Conservation (phyloP, 495 filamentous ascomycete genomes). For the Diplogelasinospora grovesii region DNA sequence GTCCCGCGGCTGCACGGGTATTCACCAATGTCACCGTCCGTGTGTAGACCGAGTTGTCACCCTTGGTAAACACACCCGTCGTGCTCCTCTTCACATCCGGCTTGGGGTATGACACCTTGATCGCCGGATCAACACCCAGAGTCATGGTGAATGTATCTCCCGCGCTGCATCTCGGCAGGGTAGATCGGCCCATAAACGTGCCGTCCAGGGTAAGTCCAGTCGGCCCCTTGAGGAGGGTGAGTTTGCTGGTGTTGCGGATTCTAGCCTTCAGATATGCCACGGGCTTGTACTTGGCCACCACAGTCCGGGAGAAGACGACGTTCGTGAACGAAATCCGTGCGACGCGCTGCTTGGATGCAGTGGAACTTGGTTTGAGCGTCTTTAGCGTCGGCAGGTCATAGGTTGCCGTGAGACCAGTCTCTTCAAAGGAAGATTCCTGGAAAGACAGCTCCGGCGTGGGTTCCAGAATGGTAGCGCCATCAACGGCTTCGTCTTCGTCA, state of each 20-base stretch:
- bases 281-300: conserved; percentile 60
- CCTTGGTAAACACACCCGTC: conserved; percentile 48
- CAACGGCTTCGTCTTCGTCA: conserved; percentile 8
- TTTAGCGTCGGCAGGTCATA: conserved; percentile 54
- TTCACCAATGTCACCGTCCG: conserved; percentile 54
- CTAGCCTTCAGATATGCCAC: conserved; percentile 61
- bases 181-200: conserved; percentile 57
- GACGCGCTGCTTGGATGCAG: conserved; percentile 42
- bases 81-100: conserved; percentile 50
- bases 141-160: conserved; percentile 55
- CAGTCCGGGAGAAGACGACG: conserved; percentile 45
- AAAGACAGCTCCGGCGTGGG: conserved; percentile 28
- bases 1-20: conserved; percentile 39
- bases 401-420: conserved; percentile 54
- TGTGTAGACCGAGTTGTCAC: conserved; percentile 51
- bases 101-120: conserved; percentile 55
- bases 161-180: conserved; percentile 50
- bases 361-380: conserved; percentile 35
- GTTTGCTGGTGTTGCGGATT: conserved; percentile 50
- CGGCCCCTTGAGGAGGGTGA: conserved; percentile 54
- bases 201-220: conserved; percentile 63
- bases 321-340: conserved; percentile 34
- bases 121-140: conserved; percentile 59
- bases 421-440: conserved; percentile 38
- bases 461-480: conserved; percentile 23